Conservation (phyloP, 2,329 filamentous ascomycete species). For the Stemphylium lycopersici region DNA sequence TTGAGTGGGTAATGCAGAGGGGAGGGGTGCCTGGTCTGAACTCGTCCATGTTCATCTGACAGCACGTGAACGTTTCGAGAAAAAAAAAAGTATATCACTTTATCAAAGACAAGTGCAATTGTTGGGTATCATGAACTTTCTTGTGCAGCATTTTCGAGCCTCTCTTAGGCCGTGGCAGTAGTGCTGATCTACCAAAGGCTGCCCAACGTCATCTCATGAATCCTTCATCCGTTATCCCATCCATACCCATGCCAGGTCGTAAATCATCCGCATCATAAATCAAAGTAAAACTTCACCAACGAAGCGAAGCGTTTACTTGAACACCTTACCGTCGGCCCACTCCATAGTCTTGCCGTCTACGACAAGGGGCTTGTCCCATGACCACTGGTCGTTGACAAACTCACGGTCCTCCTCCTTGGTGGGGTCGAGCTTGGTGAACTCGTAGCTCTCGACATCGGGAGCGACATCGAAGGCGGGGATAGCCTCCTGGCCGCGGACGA, state of each 20-base stretch:
- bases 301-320: conserved; percentile 75
- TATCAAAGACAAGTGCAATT: not conserved
- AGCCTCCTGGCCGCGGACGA: conserved; percentile 90
- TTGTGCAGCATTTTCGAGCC: conserved; percentile 34
- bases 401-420: conserved; percentile 82
- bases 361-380: conserved; percentile 83
- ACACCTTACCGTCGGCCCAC: conserved; percentile 94
- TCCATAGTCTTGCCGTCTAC: conserved; percentile 87
- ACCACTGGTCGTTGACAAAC: conserved; percentile 86
- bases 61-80: not conserved
- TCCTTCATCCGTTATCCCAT: conserved; percentile 32
- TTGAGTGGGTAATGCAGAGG: not conserved
- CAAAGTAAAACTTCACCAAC: conserved; percentile 21
- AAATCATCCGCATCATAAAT: conserved; percentile 45
- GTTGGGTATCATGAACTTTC: conserved; percentile 34
- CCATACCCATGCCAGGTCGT: conserved; percentile 40
- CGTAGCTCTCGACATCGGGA: conserved; percentile 95
- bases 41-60: not conserved
- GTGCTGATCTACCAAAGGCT: conserved; percentile 34
- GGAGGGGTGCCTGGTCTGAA: not conserved
- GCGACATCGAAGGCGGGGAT: conserved; percentile 91
- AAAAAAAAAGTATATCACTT: not conserved
- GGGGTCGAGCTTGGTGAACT: conserved; percentile 95
- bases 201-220: conserved; percentile 32
- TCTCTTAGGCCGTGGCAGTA: conserved; percentile 33